Percentiles rank a stretch among this genome's conserved stretches.
These are phyloP conservation scores for Geranium rotundifolium DNA, from an alignment of 345 rosid genomes.

Conservation along the genomic window DNA sequence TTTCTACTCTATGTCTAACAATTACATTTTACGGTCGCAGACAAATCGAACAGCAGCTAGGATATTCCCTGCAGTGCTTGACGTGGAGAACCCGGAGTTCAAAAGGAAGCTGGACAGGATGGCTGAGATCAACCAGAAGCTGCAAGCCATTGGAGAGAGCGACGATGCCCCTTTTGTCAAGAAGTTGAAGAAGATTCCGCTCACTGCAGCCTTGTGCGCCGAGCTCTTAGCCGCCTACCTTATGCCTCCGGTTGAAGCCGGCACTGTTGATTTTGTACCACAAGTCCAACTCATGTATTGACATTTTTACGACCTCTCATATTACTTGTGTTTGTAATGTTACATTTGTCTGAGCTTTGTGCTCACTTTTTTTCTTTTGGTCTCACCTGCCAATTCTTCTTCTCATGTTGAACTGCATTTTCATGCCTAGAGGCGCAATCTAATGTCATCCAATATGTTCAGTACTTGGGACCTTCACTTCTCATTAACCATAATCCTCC, in stretches of 20 bases:
- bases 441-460: too few species aligned
- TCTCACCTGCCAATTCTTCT: too few species aligned
- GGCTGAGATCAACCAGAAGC: conserved; percentile 69
- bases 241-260: conserved; percentile 94
- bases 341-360: too few species aligned
- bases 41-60: conserved; percentile 93
- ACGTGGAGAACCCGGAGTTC: conserved; percentile 97
- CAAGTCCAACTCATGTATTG: conserved; percentile 57
- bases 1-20: too few species aligned
- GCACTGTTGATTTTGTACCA: conserved; percentile 89
- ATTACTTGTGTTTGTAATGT: too few species aligned
- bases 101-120: conserved; percentile 84
- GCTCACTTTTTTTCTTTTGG: too few species aligned
- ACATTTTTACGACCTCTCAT: not conserved
- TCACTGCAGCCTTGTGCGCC: conserved; percentile 55
- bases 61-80: conserved; percentile 89
- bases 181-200: conserved; percentile 81
- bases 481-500: too few species aligned
- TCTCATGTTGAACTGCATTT: too few species aligned
- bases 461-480: too few species aligned
- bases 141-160: conserved; percentile 50
- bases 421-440: too few species aligned
- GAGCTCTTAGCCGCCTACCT: conserved; percentile 82
- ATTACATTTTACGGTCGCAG: conserved; percentile 21
- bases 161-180: conserved; percentile 56